Evolutionary conservation across 2,329 filamentous ascomycete genomes (phyloP), one percentile per base, ranked within the genome.

Genomic region (Hymenoscyphus fructigenus): DNA sequence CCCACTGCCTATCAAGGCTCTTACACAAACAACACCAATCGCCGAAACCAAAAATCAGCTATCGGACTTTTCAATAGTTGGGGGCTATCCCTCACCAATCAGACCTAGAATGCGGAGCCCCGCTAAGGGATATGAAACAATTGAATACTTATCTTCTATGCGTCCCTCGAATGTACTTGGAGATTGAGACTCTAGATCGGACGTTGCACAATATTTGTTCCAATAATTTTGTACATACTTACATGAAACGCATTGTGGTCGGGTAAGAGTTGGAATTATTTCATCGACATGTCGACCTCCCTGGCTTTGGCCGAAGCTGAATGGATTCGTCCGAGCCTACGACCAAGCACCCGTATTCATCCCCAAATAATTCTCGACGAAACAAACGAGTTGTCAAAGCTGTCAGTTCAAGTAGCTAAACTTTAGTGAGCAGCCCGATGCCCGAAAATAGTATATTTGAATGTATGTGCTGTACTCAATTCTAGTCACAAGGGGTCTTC

Each of bases 401-500:
- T 47, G 41, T 47, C 41, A 47, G 5, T n/a, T 23, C n/a, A 50
- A 50, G 10, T 23, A 50, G 20, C n/a, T 12, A 7, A n/a, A 20
- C 17, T 20, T 20, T 20, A 15, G 41, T 20, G n/a, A 47, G 15
- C 44, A 20, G 34, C 44, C 10, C 44, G 3, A 50, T 20, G 7
- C 26, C 44, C 20, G 14, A 32, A 57, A 57, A 57, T 57, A 56
- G 50, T 57, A 32, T 57, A 57, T 57, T 32, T 57, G 53, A 29
- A 17, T 57, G 23, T 57, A 20, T 57, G 29, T 20, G 23, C 53
- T 57, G 26, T 34, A 15, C 53, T 57, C 53, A n/a, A 15, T n/a
- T 29, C 26, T 57, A 57, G 29, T 57, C 53, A 57, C 29, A 32
- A 57, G 7, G 26, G 12, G 28, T n/a, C 15, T 12, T n/a, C 28